Conservation (phyloP, 257 asterid species). For the Salvia splendens region DNA sequence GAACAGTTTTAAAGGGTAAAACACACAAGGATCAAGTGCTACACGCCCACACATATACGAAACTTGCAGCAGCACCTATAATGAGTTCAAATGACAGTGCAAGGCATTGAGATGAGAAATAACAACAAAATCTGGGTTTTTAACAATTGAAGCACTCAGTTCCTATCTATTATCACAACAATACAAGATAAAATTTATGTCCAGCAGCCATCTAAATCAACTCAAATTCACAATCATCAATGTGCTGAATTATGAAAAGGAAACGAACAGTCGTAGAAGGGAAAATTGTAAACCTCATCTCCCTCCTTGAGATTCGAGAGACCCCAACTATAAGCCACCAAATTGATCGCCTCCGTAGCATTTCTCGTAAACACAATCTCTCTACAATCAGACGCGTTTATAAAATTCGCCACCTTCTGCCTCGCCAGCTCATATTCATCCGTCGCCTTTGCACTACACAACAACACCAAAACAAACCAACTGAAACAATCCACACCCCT, state of each 20-base stretch:
- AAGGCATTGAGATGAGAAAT: neutral
- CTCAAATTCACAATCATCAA: conserved; percentile 30
- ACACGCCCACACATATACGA: neutral
- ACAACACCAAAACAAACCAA: conserved; percentile 7
- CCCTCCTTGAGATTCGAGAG: conserved; percentile 71
- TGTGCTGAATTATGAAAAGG: neutral
- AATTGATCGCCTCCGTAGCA: conserved; percentile 96
- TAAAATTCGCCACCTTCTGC: conserved; percentile 81
- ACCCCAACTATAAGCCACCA: conserved; percentile 97
- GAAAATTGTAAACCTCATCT: conserved; percentile 65
- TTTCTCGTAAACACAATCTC: conserved; percentile 92
- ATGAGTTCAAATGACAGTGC: neutral
- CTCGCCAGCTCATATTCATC: conserved; percentile 86
- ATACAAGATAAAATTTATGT: conserved; percentile 17
- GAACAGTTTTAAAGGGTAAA: neutral
- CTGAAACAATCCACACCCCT: neutral
- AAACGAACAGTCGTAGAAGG: neutral
- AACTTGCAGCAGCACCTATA: neutral
- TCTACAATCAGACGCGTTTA: conserved; percentile 61
- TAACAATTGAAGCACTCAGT: neutral
- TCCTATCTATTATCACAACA: conserved; percentile 11
- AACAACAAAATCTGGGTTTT: neutral
- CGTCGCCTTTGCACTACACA: conserved; percentile 80
- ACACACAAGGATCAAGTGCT: neutral
- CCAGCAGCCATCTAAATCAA: conserved; percentile 16